Conservation (phyloP, 2,329 filamentous ascomycete genomes). For the Nigrograna mackinnonii region DNA sequence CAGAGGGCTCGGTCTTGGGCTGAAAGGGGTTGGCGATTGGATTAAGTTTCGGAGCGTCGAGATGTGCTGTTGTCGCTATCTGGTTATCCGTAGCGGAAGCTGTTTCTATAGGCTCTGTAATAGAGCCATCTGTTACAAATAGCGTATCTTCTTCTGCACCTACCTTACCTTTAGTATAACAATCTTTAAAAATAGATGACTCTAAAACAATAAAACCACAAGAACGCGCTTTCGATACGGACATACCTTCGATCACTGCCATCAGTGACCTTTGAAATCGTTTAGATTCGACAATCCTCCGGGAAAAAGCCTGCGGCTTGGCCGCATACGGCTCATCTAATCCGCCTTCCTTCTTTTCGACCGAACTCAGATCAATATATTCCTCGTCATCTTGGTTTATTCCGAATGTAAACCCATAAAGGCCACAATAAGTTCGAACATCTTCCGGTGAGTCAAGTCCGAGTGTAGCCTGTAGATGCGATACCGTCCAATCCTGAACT, state of each 20-base stretch:
- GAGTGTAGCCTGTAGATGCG: constrained; percentile 55
- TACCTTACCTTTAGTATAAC: constrained; percentile 26
- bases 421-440: constrained; percentile 56
- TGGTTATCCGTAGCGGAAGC: constrained; percentile 6
- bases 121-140: constrained; percentile 42
- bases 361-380: constrained; percentile 58
- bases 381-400: constrained; percentile 49
- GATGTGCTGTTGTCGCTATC: not conserved
- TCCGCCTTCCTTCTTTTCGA: constrained; percentile 33
- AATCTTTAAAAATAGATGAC: constrained; percentile 22
- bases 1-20: constrained; percentile 2
- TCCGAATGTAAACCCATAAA: constrained; percentile 56
- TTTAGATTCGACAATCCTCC: constrained; percentile 61
- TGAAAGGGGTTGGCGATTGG: constrained; percentile 23
- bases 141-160: constrained; percentile 42
- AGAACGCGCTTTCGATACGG: constrained; percentile 53
- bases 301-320: constrained; percentile 57
- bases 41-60: constrained; percentile 7
- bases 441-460: constrained; percentile 61
- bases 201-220: constrained; percentile 55
- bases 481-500: constrained; percentile 56
- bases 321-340: constrained; percentile 25
- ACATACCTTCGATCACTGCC: constrained; percentile 61
- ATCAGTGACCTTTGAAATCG: constrained; percentile 58
- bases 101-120: constrained; percentile 5